Evolutionary conservation across 1,284 basidiomycete genomes (phyloP).

Genomic region (Boletus mariae): DNA sequence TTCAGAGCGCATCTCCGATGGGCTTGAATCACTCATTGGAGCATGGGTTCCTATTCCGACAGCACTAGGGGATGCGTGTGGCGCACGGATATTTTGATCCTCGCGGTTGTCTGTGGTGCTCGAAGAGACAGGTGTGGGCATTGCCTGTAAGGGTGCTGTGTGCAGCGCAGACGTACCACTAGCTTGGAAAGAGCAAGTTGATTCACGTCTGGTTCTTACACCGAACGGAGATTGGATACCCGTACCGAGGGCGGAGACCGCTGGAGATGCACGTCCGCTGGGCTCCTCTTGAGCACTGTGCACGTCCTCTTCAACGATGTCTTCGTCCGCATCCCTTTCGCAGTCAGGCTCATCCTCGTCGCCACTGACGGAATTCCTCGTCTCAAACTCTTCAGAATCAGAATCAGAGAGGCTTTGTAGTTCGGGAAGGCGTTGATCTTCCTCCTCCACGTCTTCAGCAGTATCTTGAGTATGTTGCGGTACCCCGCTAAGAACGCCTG

Average conservation of each 20-base stretch:
- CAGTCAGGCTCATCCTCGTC: slow-evolving; percentile 14
- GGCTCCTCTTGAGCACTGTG: slow-evolving; percentile 21
- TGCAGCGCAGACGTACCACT: slow-evolving; percentile 2
- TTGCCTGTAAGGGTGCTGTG: slow-evolving; percentile 5
- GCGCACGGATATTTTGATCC: neutral
- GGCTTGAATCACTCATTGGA: neutral
- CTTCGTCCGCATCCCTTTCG: slow-evolving; percentile 10
- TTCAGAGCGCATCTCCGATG: slow-evolving; percentile 6
- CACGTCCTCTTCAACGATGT: slow-evolving; percentile 10
- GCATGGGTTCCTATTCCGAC: slow-evolving; percentile 1
- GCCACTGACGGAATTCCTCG: slow-evolving; percentile 14
- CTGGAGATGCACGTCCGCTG: slow-evolving; percentile 30
- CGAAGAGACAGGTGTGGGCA: slow-evolving; percentile 10
- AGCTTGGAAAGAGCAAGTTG: slow-evolving; percentile 6
- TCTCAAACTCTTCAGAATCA: slow-evolving; percentile 25
- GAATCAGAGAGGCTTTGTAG: slow-evolving; percentile 29
- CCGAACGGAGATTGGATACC: slow-evolving; percentile 12
- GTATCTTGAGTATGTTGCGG: slow-evolving; percentile 21
- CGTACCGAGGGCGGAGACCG: slow-evolving; percentile 23
- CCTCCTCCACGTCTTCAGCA: slow-evolving; percentile 18
- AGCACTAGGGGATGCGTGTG: slow-evolving; percentile 7
- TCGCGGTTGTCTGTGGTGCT: slow-evolving; percentile 8
- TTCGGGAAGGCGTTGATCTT: slow-evolving; percentile 25
- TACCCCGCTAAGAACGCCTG: slow-evolving; percentile 8
- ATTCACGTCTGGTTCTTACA: slow-evolving; percentile 3